phyloP scores from a whole-genome alignment of 495 filamentous ascomycete species.

The Aspergillus wentii region DNA sequence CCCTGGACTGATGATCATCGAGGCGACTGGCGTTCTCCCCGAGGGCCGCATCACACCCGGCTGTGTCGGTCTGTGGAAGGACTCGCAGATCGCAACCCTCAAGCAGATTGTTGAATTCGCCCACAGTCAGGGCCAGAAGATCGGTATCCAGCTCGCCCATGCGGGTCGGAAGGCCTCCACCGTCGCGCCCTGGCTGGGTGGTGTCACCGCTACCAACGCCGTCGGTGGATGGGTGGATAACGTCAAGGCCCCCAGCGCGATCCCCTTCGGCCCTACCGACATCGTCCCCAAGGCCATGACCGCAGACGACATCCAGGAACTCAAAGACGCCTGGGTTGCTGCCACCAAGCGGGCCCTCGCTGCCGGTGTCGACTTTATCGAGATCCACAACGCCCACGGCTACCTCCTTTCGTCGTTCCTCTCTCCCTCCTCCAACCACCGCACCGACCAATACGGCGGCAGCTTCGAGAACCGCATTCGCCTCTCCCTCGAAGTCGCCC shows the following conservation, averaged over 20 bases:
- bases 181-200: constrained; percentile 60
- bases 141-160: constrained; percentile 65
- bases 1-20: constrained; percentile 58
- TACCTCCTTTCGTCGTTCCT: constrained; percentile 63
- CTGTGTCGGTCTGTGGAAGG: constrained; percentile 64
- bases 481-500: constrained; percentile 52
- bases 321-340: constrained; percentile 52
- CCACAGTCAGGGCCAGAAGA: constrained; percentile 58
- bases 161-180: constrained; percentile 70
- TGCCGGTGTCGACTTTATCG: constrained; percentile 54
- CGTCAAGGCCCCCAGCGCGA: constrained; percentile 46
- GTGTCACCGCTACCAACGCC: constrained; percentile 42
- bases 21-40: constrained; percentile 61
- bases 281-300: constrained; percentile 49
- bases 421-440: constrained; percentile 54
- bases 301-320: constrained; percentile 47
- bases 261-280: constrained; percentile 47
- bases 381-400: constrained; percentile 56
- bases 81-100: constrained; percentile 58
- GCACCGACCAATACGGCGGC: constrained; percentile 60
- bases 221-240: constrained; percentile 60
- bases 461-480: constrained; percentile 57
- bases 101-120: constrained; percentile 58
- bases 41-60: constrained; percentile 69
- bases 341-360: constrained; percentile 50